Conservation (phyloP, 768 basidiomycete species). For the Galerina marginata region DNA sequence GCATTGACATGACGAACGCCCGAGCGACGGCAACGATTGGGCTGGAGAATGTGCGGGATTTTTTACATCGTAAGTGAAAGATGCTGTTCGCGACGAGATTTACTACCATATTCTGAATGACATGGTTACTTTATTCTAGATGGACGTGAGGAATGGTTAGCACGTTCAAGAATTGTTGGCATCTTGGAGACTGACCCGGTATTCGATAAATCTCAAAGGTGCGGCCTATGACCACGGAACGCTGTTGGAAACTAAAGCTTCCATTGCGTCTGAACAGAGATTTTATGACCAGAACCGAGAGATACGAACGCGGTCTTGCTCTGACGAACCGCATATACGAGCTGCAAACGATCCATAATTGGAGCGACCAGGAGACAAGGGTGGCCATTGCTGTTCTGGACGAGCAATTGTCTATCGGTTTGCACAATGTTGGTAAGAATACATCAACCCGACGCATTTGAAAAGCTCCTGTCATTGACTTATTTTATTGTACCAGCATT, state of each 20-base stretch:
- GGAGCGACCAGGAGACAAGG: slow-evolving; percentile 53
- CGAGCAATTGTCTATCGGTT: slow-evolving; percentile 54
- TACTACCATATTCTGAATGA: background rate
- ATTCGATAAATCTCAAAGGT: slow-evolving; percentile 67
- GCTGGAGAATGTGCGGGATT: slow-evolving; percentile 47
- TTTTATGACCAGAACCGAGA: slow-evolving; percentile 63
- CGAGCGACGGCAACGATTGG: slow-evolving; percentile 49
- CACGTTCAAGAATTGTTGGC: slow-evolving; percentile 45
- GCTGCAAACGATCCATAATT: slow-evolving; percentile 56
- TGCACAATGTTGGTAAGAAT: slow-evolving; percentile 43
- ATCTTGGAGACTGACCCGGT: slow-evolving; percentile 58
- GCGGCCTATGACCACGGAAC: background rate
- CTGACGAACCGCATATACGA: slow-evolving; percentile 65
- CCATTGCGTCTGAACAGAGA: slow-evolving; percentile 40
- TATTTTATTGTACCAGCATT: slow-evolving; percentile 48
- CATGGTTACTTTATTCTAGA: slow-evolving; percentile 39
- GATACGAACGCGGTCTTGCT: slow-evolving; percentile 57
- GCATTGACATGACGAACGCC: slow-evolving; percentile 57
- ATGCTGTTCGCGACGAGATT: background rate
- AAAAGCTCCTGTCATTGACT: background rate
- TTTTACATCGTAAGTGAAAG: slow-evolving; percentile 52
- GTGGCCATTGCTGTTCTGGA: slow-evolving; percentile 55
- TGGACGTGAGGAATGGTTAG: slow-evolving; percentile 55
- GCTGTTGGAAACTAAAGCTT: background rate
- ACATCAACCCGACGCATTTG: background rate